These are phyloP conservation scores for Rhizopogon vulgaris DNA, from an alignment of 768 basidiomycete species.

Conservation along the genomic window DNA sequence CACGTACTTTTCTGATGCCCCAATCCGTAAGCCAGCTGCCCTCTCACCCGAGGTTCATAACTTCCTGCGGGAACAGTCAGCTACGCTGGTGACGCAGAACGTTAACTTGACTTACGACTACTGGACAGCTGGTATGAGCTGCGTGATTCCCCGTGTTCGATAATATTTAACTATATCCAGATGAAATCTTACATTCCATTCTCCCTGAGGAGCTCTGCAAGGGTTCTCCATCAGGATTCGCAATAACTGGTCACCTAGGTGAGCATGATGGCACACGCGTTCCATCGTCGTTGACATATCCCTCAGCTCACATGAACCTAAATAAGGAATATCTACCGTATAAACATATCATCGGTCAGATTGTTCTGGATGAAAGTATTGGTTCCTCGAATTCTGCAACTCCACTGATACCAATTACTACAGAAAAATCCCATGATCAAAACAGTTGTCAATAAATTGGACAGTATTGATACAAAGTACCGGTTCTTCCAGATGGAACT, in stretches of 20 bases:
- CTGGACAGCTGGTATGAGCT: constrained; percentile 76
- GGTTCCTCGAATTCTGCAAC: not conserved
- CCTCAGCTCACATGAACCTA: constrained; percentile 84
- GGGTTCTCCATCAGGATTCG: constrained; percentile 82
- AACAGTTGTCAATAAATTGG: constrained; percentile 94
- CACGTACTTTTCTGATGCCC: constrained; percentile 8
- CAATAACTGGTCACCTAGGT: constrained; percentile 90
- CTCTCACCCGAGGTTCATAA: constrained; percentile 49
- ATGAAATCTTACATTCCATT: constrained; percentile 77
- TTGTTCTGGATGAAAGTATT: constrained; percentile 78
- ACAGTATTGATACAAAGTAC: constrained; percentile 79
- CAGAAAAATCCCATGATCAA: constrained; percentile 83
- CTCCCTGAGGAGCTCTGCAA: constrained; percentile 75
- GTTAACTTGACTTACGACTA: constrained; percentile 76
- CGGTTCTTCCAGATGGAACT: constrained; percentile 97
- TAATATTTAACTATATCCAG: constrained; percentile 31
- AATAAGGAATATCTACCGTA: constrained; percentile 88
- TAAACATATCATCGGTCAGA: constrained; percentile 84
- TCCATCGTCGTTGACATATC: not conserved
- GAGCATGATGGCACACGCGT: constrained; percentile 13
- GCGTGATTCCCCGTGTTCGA: constrained; percentile 10
- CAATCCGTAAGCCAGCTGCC: constrained; percentile 55
- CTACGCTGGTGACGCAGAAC: constrained; percentile 50
- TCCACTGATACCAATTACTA: constrained; percentile 5
- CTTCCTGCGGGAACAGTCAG: constrained; percentile 51